Evolutionary conservation across 2,329 filamentous ascomycete species (phyloP), one percentile per base, ranked within the genome.

Genomic region (Calonectria leucothoes): DNA sequence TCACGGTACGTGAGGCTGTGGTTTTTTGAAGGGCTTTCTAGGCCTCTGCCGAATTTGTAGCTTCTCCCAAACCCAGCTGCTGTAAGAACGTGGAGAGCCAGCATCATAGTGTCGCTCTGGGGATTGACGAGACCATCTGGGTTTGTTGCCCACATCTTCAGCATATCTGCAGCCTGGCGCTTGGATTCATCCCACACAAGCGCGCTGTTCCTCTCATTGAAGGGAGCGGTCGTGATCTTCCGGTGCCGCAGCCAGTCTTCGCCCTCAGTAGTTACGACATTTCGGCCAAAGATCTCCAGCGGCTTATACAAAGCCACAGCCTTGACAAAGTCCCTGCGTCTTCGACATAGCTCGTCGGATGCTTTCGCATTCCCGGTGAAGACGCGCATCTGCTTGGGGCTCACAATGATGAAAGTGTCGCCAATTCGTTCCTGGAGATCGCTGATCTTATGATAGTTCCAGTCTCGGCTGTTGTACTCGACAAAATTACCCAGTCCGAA

Each of bases 401-500:
- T 78, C 23, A 55, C 76, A 2, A 78, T 78, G 37, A 77, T 77
- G 25, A 78, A 78, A 0, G 76, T 77, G 37, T 78, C 76, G 6
- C 75, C 76, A 61, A 78, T 77, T 5, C 74, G 71, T 7, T 78
- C 74, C 55, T 78, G 76, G 0, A 78, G 70, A 8, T 65, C 70
- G 45, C 71, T 57, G 23, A 78, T 77, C 45, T 78, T 75, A 20
- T 74, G 74, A 39, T 78, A 78, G 7, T 78, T 78, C 74, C 74
- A 78, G 33, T 78, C 74, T n/a, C 76, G 72, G 1, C 74, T 77
- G 61, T 77, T 78, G 69, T 78, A 78, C n/a, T 78, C 75, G 1
- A 78, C 75, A 70, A 77, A 78, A 4, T 77, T 75, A 1, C 74
- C 65, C 1, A 76, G 23, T 0, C 70, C 70, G 37, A 75, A 71